Conservation (phyloP, 2,329 filamentous ascomycete species). For the Teratosphaeria zuluensis region DNA sequence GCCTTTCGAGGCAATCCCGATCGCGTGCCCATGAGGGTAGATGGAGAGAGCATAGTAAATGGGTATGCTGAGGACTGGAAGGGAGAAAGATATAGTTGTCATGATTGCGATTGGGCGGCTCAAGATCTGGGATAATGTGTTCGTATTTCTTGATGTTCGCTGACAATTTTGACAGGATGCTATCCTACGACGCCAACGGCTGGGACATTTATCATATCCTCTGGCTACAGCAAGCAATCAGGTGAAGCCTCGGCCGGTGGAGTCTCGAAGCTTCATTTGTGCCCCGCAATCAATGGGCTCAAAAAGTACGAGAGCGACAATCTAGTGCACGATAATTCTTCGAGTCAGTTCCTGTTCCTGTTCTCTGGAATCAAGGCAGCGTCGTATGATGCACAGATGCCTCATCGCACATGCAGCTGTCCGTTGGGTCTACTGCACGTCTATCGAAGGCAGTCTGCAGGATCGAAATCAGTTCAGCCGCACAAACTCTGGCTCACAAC, state of each 20-base stretch:
- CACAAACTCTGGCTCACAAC: not conserved
- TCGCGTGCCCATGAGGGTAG: slow-evolving; percentile 31
- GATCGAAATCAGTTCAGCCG: not conserved
- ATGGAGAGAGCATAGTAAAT: slow-evolving; percentile 35
- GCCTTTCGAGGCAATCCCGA: slow-evolving; percentile 28
- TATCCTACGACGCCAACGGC: not conserved
- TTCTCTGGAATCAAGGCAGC: not conserved
- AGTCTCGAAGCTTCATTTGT: not conserved
- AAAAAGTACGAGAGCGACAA: no score
- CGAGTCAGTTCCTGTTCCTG: not conserved
- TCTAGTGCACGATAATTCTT: not conserved
- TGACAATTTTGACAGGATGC: not conserved
- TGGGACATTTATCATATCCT: not conserved
- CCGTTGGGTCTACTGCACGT: not conserved
- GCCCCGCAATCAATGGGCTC: not conserved
- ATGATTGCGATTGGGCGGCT: slow-evolving; percentile 3
- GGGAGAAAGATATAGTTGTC: slow-evolving; percentile 19
- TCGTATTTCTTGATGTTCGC: not conserved
- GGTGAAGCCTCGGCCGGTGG: not conserved
- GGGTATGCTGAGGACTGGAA: slow-evolving; percentile 36
- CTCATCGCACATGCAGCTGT: not conserved
- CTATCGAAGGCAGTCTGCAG: not conserved
- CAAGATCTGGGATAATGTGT: not conserved
- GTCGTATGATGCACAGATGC: not conserved
- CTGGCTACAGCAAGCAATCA: not conserved